Evolutionary conservation across 371 early-diverging fungal species (phyloP), one percentile per base, ranked within the genome.

Genomic region (Mortierella sp.): DNA sequence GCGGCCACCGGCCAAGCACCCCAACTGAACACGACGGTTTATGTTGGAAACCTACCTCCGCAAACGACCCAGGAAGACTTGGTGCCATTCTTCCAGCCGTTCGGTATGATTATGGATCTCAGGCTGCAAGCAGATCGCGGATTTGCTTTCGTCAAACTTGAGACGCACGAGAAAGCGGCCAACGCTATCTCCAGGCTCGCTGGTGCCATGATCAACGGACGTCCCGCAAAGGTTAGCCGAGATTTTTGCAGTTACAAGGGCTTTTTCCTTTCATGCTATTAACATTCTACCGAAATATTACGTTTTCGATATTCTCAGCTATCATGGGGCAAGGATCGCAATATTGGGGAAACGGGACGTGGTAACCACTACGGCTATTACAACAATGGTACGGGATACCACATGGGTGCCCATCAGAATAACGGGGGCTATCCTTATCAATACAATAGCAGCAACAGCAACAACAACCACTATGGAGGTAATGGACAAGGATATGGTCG

Each of bases 251-350:
- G 19, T 30, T 30, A 21, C 30, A 3, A 16, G 18, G 30, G 18
- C 30, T 12, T 3, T 50, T 18, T 26, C 6, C 28, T 50, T 10
- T 13, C 48, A 24, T 46, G 19, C 12, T 38, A 27, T 28, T 34
- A 48, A 19, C n/a, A 18, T 5, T 27, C 16, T 26, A 18, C 16
- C 12, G 42, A 42, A 42, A 12, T 18, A 42, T 12, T 9, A 42
- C 19, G 45, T 21, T 21, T 23, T 49, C 4, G 23, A 9, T 18
- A 39, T 31, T 24, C 18, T 42, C 72, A 92, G 92, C 84, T 92
- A 67, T 93, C 94, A n/a, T 95, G 95, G 95, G 96, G 95, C 58
- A 93, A 93, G 80, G 95, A 94, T 57, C 84, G 93, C 39, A 78
- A 84, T 55, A 83, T 84, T 8, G 84, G 83, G 48, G 69, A 68